Percentiles rank a stretch among this genome's conserved stretches.
Evolutionary conservation across 768 basidiomycete species (phyloP).

Genomic region (Psilocybe cubensis): DNA sequence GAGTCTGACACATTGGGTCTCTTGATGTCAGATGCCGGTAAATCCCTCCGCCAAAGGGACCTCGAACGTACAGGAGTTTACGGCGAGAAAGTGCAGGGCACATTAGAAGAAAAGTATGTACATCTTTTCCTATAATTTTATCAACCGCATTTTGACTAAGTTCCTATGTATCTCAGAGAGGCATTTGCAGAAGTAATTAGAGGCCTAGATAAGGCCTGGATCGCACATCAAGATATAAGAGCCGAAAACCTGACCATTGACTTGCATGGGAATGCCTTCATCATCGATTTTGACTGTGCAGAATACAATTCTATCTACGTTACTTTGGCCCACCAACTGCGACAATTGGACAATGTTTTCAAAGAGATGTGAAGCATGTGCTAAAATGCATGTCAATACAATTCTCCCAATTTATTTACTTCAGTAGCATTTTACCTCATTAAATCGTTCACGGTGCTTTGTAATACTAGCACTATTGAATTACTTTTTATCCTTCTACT

Average conservation of each 20-base stretch:
- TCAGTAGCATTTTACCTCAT: too few relatives aligned
- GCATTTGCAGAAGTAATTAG: slow-evolving; percentile 15
- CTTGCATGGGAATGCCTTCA: neutral
- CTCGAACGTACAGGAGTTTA: neutral
- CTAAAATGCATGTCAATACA: too few relatives aligned
- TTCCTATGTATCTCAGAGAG: slow-evolving; percentile 10
- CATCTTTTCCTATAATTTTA: neutral
- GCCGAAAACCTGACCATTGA: neutral
- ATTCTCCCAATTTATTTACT: too few relatives aligned
- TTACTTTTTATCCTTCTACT: too few relatives aligned
- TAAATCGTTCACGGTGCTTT: too few relatives aligned
- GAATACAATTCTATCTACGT: neutral
- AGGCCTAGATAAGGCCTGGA: slow-evolving; percentile 13
- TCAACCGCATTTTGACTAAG: neutral
- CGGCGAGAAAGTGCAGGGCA: neutral
- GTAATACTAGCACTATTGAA: too few relatives aligned
- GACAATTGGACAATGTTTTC: neutral
- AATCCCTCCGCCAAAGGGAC: neutral
- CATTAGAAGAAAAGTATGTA: slow-evolving; percentile 2
- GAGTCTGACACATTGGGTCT: neutral
- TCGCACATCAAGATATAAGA: neutral
- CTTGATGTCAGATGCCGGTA: slow-evolving; percentile 1
- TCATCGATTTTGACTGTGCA: slow-evolving; percentile 4
- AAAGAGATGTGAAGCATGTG: neutral
- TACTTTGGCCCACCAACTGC: neutral